These are phyloP conservation scores for Urtica urens DNA, from an alignment of 306 rosid species.

Conservation along the genomic window DNA sequence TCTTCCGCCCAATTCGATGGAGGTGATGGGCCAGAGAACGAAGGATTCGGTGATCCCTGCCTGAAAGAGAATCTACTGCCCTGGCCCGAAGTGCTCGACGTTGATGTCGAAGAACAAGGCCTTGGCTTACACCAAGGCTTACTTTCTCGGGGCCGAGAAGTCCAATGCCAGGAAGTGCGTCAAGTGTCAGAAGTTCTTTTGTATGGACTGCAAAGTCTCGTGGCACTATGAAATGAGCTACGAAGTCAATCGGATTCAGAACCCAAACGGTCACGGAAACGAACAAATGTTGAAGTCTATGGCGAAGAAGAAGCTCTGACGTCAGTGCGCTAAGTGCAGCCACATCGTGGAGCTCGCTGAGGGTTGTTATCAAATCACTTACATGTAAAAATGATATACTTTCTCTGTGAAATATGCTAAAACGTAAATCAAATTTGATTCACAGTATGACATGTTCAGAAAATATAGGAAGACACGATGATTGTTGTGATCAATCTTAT, in stretches of 20 bases:
- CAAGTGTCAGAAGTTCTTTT: slow-evolving; percentile 53
- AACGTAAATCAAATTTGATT: no score
- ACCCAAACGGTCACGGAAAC: slow-evolving; percentile 38
- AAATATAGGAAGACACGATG: no score
- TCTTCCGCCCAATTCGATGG: slow-evolving; percentile 42
- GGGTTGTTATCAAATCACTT: slow-evolving; percentile 88
- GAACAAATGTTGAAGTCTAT: slow-evolving; percentile 56
- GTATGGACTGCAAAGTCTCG: slow-evolving; percentile 63
- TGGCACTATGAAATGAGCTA: slow-evolving; percentile 57
- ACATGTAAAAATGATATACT: no score
- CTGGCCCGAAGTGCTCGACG: slow-evolving; percentile 59
- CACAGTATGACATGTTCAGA: no score
- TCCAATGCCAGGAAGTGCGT: slow-evolving; percentile 42
- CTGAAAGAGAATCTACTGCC: slow-evolving; percentile 60
- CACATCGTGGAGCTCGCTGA: slow-evolving; percentile 75
- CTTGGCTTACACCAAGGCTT: slow-evolving; percentile 31
- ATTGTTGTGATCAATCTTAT: no score
- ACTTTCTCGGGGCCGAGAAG: slow-evolving; percentile 15
- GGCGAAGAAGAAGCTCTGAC: slow-evolving; percentile 52
- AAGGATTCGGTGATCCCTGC: slow-evolving; percentile 61
- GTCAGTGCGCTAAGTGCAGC: slow-evolving; percentile 63
- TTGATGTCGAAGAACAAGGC: slow-evolving; percentile 54
- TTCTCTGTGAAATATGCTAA: no score
- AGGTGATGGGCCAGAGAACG: slow-evolving; percentile 39
- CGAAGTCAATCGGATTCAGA: slow-evolving; percentile 21